Conservation (phyloP, 331 rosid genomes). For the Quercus tomentella region DNA sequence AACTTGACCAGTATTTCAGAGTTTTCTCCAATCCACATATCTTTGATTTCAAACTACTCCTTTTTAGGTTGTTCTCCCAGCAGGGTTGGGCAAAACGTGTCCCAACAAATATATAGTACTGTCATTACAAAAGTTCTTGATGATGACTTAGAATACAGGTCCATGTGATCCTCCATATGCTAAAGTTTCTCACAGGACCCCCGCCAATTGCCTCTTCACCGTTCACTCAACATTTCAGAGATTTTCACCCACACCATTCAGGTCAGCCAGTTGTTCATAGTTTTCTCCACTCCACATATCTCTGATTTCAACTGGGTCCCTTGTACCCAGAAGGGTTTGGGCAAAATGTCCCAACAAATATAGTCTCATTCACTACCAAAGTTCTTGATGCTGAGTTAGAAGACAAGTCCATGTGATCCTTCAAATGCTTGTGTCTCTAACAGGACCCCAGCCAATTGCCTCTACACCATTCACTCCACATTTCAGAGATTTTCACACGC, state of each 20-base stretch:
- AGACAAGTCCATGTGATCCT: slow-evolving; percentile 13
- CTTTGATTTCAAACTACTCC: background rate
- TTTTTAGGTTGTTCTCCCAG: background rate
- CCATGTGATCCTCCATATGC: slow-evolving; percentile 18
- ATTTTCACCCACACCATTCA: background rate
- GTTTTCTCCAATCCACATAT: background rate
- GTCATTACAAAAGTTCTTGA: background rate
- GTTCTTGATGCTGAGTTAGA: background rate
- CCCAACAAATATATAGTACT: background rate
- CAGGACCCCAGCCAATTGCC: background rate
- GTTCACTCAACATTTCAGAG: background rate
- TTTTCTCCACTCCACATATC: background rate
- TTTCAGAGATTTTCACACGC: background rate
- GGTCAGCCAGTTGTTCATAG: background rate
- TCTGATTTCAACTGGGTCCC: background rate
- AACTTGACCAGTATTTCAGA: background rate
- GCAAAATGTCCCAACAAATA: background rate
- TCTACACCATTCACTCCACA: slow-evolving; percentile 9
- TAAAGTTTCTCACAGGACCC: background rate
- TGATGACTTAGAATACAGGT: background rate
- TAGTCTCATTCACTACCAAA: slow-evolving; percentile 1
- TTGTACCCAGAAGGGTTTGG: background rate
- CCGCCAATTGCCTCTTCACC: slow-evolving; percentile 4
- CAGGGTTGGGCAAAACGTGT: background rate
- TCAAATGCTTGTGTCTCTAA: slow-evolving; percentile 6